These are phyloP conservation scores for Globisporangium parvum DNA, from an alignment of 352 stramenopile genomes.

Conservation along the genomic window DNA sequence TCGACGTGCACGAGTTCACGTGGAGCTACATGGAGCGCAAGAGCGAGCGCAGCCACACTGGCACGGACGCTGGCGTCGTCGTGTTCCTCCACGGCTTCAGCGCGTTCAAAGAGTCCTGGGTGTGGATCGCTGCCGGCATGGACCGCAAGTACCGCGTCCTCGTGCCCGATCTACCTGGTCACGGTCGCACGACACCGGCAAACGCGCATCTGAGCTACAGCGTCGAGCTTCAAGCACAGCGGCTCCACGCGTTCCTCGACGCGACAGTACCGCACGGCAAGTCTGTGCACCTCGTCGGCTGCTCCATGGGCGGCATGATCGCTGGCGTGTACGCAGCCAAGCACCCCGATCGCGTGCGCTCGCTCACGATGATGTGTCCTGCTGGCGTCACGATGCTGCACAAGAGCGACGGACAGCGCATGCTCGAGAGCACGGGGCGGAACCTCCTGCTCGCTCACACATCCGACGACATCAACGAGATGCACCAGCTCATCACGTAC, in stretches of 20 bases:
- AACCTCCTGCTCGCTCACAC: slow-evolving; percentile 66
- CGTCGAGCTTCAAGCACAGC: slow-evolving; percentile 38
- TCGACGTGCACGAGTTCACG: slow-evolving; percentile 40
- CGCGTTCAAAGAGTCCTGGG: slow-evolving; percentile 62
- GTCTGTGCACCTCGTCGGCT: slow-evolving; percentile 64
- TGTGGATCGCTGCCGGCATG: slow-evolving; percentile 37
- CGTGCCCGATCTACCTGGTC: slow-evolving; percentile 59
- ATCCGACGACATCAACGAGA: slow-evolving; percentile 43
- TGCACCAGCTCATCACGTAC: slow-evolving; percentile 39
- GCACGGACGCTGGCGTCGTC: slow-evolving; percentile 33
- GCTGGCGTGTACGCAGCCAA: slow-evolving; percentile 53
- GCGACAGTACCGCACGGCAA: slow-evolving; percentile 33
- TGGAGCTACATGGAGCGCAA: slow-evolving; percentile 70
- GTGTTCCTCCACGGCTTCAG: slow-evolving; percentile 73
- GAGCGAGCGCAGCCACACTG: slow-evolving; percentile 13
- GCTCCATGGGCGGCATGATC: slow-evolving; percentile 76
- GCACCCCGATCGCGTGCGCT: slow-evolving; percentile 47
- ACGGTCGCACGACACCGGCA: slow-evolving; percentile 47
- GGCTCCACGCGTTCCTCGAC: slow-evolving; percentile 58
- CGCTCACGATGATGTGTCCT: slow-evolving; percentile 67
- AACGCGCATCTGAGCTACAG: slow-evolving; percentile 39
- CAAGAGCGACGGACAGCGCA: slow-evolving; percentile 44
- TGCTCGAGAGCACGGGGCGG: slow-evolving; percentile 50
- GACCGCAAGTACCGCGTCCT: slow-evolving; percentile 51
- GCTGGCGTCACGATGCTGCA: slow-evolving; percentile 61